phyloP scores from a whole-genome alignment of 495 filamentous ascomycete genomes.

The Penicillium arizonense region DNA sequence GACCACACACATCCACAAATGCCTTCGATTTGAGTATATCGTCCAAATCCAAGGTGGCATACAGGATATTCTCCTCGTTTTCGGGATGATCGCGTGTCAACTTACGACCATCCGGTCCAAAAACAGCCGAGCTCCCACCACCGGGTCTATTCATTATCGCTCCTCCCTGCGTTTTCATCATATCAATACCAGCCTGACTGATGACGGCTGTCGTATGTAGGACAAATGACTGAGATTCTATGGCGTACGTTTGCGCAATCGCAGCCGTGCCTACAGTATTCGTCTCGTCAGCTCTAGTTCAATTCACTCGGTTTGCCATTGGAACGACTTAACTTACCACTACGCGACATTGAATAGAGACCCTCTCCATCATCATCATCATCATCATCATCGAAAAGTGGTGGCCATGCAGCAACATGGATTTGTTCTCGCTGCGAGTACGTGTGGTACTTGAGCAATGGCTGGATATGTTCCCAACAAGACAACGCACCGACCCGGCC shows the following conservation, averaged over 20 bases:
- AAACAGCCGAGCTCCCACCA: slow-evolving; percentile 49
- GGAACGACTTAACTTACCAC: slow-evolving; percentile 26
- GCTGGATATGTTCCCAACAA: slow-evolving; percentile 62
- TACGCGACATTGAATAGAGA: slow-evolving; percentile 35
- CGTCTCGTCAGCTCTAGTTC: too few relatives aligned
- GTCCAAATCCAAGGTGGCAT: slow-evolving; percentile 46
- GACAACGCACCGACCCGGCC: slow-evolving; percentile 46
- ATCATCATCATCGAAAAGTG: slow-evolving; percentile 19
- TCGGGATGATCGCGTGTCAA: slow-evolving; percentile 33
- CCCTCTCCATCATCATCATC: slow-evolving; percentile 21
- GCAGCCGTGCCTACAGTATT: slow-evolving; percentile 20
- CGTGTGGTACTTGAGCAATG: slow-evolving; percentile 58
- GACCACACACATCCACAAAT: slow-evolving; percentile 47
- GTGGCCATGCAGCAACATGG: slow-evolving; percentile 61
- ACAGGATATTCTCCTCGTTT: slow-evolving; percentile 41
- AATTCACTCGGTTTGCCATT: not conserved
- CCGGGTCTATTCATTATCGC: slow-evolving; percentile 36
- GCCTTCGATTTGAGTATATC: slow-evolving; percentile 29
- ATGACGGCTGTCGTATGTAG: slow-evolving; percentile 47
- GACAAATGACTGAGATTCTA: slow-evolving; percentile 52
- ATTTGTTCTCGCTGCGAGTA: slow-evolving; percentile 49
- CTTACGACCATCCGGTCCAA: slow-evolving; percentile 52
- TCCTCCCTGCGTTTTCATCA: slow-evolving; percentile 32
- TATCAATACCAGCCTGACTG: slow-evolving; percentile 40
- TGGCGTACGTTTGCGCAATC: slow-evolving; percentile 47